phyloP scores from a whole-genome alignment of 1,284 basidiomycete genomes.

The Ceratobasidium sp. region DNA sequence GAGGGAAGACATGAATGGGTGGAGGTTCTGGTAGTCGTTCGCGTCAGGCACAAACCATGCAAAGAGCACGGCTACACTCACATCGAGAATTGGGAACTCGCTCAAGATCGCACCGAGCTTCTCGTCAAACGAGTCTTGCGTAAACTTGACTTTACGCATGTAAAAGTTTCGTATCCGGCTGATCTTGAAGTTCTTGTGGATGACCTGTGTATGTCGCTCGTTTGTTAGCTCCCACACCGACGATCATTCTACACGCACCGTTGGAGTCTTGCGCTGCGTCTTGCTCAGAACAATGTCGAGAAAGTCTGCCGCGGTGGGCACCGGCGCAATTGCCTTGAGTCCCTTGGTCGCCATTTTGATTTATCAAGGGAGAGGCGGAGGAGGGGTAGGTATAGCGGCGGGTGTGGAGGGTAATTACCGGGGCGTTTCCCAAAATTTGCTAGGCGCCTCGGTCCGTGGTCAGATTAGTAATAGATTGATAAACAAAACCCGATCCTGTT shows the following conservation, averaged over 20 bases:
- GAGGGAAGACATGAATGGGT: conserved; percentile 92
- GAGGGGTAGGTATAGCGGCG: background rate
- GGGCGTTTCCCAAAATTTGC: conserved; percentile 43
- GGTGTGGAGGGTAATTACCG: background rate
- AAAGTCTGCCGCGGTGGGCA: conserved; percentile 95
- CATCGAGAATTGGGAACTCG: conserved; percentile 98
- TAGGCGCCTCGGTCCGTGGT: conserved; percentile 28
- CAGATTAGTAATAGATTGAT: background rate
- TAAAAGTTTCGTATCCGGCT: conserved; percentile 94
- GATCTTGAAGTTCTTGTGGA: conserved; percentile 99
- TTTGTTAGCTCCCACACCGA: background rate
- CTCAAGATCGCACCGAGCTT: conserved; percentile 93
- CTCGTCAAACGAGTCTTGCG: conserved; percentile 97
- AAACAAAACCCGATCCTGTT: conserved; percentile 15
- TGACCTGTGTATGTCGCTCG: conserved; percentile 65
- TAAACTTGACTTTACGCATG: conserved; percentile 99
- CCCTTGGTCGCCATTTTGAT: conserved; percentile 82
- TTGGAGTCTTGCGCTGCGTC: conserved; percentile 97
- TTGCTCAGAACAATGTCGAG: conserved; percentile 94
- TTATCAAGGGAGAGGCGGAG: background rate
- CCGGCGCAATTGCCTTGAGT: conserved; percentile 95
- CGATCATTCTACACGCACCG: conserved; percentile 63
- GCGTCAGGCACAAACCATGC: background rate
- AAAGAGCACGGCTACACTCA: conserved; percentile 57
- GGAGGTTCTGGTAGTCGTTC: conserved; percentile 75